Conservation (phyloP, 768 basidiomycete species). For the Psilocybe azurescens region DNA sequence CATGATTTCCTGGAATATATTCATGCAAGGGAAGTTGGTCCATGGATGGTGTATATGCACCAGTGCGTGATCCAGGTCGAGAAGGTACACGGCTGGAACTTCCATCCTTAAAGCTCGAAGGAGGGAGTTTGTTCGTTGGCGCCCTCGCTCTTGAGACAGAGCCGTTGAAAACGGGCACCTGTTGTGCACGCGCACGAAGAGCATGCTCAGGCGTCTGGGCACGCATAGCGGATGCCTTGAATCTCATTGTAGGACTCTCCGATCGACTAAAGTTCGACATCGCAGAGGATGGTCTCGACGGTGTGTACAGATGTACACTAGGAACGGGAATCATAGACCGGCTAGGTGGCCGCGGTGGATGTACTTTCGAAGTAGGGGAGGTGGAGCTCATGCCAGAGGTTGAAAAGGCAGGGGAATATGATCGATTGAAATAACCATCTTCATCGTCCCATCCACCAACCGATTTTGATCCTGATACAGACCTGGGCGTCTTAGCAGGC, state of each 20-base stretch:
- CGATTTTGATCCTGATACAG: slow-evolving; percentile 52
- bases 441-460: slow-evolving; percentile 54
- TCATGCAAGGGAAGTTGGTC: slow-evolving; percentile 59
- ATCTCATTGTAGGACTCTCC: slow-evolving; percentile 53
- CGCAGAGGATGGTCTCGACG: slow-evolving; percentile 73
- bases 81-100: slow-evolving; percentile 56
- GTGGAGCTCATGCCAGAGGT: slow-evolving; percentile 47
- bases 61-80: slow-evolving; percentile 68
- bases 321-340: slow-evolving; percentile 86
- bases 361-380: slow-evolving; percentile 43
- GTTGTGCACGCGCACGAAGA: slow-evolving; percentile 63
- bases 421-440: slow-evolving; percentile 55
- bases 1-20: slow-evolving; percentile 67
- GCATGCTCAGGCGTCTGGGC: slow-evolving; percentile 35
- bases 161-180: slow-evolving; percentile 58
- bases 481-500: slow-evolving; percentile 56
- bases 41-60: slow-evolving; percentile 63
- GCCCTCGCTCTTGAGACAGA: slow-evolving; percentile 46
- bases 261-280: slow-evolving; percentile 68
- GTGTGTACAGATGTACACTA: slow-evolving; percentile 68
- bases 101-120: slow-evolving; percentile 78
- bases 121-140: slow-evolving; percentile 55
- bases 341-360: slow-evolving; percentile 77
- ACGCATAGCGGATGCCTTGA: slow-evolving; percentile 46
- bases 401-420: slow-evolving; percentile 68